phyloP scores from a whole-genome alignment of 768 basidiomycete genomes.

The Hypsizygus marmoreus region DNA sequence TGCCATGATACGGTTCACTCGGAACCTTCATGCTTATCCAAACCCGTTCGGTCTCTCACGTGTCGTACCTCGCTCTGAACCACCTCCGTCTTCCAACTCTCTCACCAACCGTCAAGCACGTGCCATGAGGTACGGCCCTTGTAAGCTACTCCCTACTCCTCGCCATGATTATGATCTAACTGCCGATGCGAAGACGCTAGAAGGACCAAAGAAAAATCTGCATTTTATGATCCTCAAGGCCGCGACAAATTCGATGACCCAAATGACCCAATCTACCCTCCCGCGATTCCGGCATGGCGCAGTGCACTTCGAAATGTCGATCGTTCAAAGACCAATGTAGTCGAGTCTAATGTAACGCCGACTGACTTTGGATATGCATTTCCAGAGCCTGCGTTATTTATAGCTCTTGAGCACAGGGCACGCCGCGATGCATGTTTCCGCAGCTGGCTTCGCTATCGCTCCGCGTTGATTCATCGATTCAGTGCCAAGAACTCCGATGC shows the following conservation, averaged over 20 bases:
- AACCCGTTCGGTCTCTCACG: neutral
- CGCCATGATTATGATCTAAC: neutral
- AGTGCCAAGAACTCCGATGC: neutral
- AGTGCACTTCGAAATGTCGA: neutral
- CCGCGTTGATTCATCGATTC: slow-evolving; percentile 4
- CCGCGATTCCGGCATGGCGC: slow-evolving; percentile 7
- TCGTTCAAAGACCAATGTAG: neutral
- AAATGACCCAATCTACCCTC: slow-evolving; percentile 1
- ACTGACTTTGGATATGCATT: slow-evolving; percentile 8
- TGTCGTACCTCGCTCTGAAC: neutral
- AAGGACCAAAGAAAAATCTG: neutral
- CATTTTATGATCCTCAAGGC: neutral
- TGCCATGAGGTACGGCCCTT: neutral
- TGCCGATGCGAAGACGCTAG: neutral
- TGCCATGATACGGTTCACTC: neutral
- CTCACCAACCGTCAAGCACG: neutral
- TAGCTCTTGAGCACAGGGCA: neutral
- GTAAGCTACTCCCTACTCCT: neutral
- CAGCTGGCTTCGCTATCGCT: slow-evolving; percentile 7
- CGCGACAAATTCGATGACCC: slow-evolving; percentile 14
- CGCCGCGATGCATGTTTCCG: neutral
- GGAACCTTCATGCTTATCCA: neutral
- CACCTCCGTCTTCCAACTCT: neutral
- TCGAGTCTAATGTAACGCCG: neutral
- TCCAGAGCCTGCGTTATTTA: slow-evolving; percentile 5